Conservation (phyloP, 371 early-diverging fungal species). For the Nematocida ausubeli region DNA sequence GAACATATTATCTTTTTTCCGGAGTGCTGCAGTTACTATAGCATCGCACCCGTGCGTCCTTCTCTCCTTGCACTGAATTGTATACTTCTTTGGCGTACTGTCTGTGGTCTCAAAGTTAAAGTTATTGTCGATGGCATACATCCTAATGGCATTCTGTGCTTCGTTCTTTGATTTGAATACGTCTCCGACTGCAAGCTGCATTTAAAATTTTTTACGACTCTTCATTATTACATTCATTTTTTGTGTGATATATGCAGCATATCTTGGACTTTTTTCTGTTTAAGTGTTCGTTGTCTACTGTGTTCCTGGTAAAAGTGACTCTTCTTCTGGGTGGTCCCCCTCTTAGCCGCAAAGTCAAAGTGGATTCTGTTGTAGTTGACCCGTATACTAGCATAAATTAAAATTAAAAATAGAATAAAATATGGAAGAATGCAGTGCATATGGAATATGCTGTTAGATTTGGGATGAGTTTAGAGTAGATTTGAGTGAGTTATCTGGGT, state of each 20-base stretch:
- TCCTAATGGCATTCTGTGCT: conserved; percentile 58
- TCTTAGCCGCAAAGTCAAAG: conserved; percentile 25
- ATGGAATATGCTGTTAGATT: too few relatives aligned
- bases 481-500: too few relatives aligned
- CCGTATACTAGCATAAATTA: conserved; percentile 21
- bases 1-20: conserved; percentile 63
- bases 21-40: conserved; percentile 55
- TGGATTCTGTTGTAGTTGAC: conserved; percentile 1
- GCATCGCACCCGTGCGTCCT: conserved; percentile 65
- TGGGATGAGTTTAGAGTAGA: too few relatives aligned
- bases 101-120: conserved; percentile 59
- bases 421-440: too few relatives aligned
- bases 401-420: conserved; percentile 21
- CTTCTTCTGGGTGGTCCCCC: conserved; percentile 44
- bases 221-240: conserved; percentile 55
- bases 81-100: conserved; percentile 57
- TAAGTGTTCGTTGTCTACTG: conserved; percentile 66
- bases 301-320: conserved; percentile 65
- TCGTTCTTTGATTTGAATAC: conserved; percentile 64
- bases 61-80: conserved; percentile 65
- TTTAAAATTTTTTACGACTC: conserved; percentile 63
- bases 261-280: conserved; percentile 66
- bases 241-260: conserved; percentile 65
- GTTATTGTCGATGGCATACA: conserved; percentile 57
- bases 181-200: conserved; percentile 61